Evolutionary conservation across 2,329 filamentous ascomycete species (phyloP).

Genomic region (Xylariaceae sp.): DNA sequence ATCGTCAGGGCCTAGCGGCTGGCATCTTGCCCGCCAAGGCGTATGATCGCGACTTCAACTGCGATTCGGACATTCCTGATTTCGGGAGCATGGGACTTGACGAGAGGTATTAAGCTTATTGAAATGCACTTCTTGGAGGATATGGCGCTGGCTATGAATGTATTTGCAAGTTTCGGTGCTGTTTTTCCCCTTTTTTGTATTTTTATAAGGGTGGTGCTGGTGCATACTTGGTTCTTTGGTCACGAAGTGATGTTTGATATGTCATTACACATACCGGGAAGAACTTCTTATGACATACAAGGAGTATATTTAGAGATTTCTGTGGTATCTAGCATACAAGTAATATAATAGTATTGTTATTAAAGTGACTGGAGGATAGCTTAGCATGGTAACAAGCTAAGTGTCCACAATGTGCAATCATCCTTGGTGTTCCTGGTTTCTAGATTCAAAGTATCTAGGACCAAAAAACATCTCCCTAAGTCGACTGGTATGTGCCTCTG

Average conservation of each 20-base stretch:
- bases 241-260: constrained; percentile 6
- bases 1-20: constrained; percentile 77
- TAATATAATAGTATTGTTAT: not conserved
- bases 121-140: not conserved
- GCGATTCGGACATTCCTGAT: constrained; percentile 62
- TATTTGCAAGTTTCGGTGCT: no score
- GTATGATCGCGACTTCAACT: constrained; percentile 74
- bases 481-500: no score
- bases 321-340: not conserved
- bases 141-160: no score
- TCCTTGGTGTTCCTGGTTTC: not conserved
- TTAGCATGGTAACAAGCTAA: not conserved
- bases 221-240: constrained; percentile 19
- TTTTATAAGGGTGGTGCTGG: constrained; percentile 5
- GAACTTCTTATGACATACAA: not conserved
- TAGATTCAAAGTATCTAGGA: not conserved
- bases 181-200: no score
- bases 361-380: not conserved
- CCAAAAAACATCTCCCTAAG: no score
- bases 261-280: not conserved
- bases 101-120: constrained; percentile 54
- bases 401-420: not conserved
- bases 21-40: constrained; percentile 82
- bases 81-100: constrained; percentile 54
- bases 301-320: not conserved